Percentiles rank a stretch among this genome's conserved stretches.
Conservation (phyloP, 345 rosid genomes). For the Acer saccharum region DNA sequence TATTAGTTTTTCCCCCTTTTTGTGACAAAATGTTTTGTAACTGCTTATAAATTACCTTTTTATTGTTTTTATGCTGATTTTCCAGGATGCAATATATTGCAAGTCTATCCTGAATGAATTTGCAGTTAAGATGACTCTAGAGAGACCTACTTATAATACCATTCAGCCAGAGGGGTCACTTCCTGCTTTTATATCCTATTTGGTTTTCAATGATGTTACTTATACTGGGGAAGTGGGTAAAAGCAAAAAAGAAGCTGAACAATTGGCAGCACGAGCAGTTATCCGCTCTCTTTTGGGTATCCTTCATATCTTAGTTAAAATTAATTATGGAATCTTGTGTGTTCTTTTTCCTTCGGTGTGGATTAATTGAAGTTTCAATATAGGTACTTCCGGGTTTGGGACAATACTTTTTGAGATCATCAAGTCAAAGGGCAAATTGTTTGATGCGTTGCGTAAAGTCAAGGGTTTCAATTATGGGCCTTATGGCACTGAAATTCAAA, state of each 20-base stretch:
- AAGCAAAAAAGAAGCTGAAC: constrained; percentile 59
- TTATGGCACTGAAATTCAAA: not conserved
- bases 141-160: constrained; percentile 36
- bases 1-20: not conserved
- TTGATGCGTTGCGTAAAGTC: constrained; percentile 23
- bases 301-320: not conserved
- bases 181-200: constrained; percentile 34
- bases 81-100: constrained; percentile 42
- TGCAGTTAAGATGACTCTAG: constrained; percentile 38
- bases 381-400: constrained; percentile 27
- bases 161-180: constrained; percentile 17
- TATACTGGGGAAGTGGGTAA: constrained; percentile 32
- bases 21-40: not conserved
- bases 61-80: not conserved
- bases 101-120: constrained; percentile 52
- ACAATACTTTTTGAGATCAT: constrained; percentile 31
- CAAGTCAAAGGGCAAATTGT: constrained; percentile 39
- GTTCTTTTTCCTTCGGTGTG: not conserved
- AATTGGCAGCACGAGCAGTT: constrained; percentile 46
- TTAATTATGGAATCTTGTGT: not conserved
- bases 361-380: constrained; percentile 11
- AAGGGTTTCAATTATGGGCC: constrained; percentile 12
- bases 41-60: not conserved
- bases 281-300: constrained; percentile 44
- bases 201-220: constrained; percentile 34